Base-by-base conservation (phyloP, 768 basidiomycete genomes). In the Russula dissimulans region DNA sequence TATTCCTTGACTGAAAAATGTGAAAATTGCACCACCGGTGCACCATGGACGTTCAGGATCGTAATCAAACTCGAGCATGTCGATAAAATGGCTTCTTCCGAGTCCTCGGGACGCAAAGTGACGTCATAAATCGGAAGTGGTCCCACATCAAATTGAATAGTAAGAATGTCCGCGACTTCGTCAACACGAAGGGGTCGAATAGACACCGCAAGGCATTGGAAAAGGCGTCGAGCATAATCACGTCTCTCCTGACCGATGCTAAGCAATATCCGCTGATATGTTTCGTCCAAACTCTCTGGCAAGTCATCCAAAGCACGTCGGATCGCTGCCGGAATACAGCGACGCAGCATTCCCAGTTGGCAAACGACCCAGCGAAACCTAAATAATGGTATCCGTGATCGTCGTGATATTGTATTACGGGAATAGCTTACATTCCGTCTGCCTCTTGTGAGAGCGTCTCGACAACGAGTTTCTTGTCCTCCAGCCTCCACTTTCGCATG, bases 341-440 rank as follows among this genome's bases (percentile, higher is more conserved):
- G 42, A 34, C 58, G 58, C 4, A 53, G 36, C 10, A 45, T 53
- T 38, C 12, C 50, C 3, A 59, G 51, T 29, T 59, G 51, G 29
- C 51, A 59, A 9, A 59, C 42, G 7, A 59, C 36, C 41, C 50
- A 59, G 5, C 44, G 50, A 50, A 53, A 59, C 58, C 58, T 53
- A 10, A 0, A 1, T 12, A 5, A 56, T 39, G 5, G 8, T 8
- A 39, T 43, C 4, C 34, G 8, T 39, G 46, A 34, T 22, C 8
- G 18, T 44, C 11, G 1, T 5, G 1, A 29, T 4, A 1, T 15
- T 14, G 3, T 36, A 26, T 34, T 18, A 18, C 12, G 22, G n/a
- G 8, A 22, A 5, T 14, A 7, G 2, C 58, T 12, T 45, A 59
- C 58, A 59, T 53, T 15, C 58, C 58, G 17, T 53, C 43, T 4